phyloP scores from a whole-genome alignment of 2,329 filamentous ascomycete species.

The Pseudomassariella vexata region DNA sequence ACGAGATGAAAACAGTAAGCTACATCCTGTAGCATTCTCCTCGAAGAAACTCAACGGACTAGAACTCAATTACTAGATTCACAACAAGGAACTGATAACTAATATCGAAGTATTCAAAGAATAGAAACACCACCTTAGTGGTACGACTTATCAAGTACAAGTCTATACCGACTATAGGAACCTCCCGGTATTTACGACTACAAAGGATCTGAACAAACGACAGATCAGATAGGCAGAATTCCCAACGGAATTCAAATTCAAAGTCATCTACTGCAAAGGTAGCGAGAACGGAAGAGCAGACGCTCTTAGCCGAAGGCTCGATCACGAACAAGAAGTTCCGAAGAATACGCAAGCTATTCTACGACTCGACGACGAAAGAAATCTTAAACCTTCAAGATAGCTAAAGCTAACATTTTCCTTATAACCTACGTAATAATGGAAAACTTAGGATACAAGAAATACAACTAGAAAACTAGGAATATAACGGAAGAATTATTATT shows the following conservation, averaged over 20 bases:
- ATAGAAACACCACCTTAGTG: slow-evolving; percentile 15
- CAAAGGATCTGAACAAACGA: slow-evolving; percentile 4
- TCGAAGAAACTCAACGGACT: no score
- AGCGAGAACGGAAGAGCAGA: neutral
- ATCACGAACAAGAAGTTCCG: neutral
- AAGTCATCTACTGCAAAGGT: neutral
- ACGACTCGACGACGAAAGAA: neutral
- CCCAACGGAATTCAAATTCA: neutral
- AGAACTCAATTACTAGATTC: slow-evolving; percentile 18
- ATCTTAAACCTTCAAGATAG: neutral
- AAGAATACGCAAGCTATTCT: neutral
- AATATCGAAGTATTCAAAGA: slow-evolving; percentile 18
- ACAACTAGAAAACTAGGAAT: no score
- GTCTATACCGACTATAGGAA: slow-evolving; percentile 17
- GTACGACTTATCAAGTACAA: slow-evolving; percentile 11
- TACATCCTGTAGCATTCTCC: slow-evolving; percentile 7
- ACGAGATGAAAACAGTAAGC: slow-evolving; percentile 6
- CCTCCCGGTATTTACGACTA: slow-evolving; percentile 7
- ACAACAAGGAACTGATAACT: slow-evolving; percentile 17
- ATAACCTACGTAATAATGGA: no score
- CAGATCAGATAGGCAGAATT: slow-evolving; percentile 7
- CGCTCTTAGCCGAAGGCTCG: neutral
- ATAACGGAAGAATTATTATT: no score
- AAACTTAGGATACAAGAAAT: no score
- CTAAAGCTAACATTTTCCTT: neutral